These are phyloP conservation scores for Solanum etuberosum DNA, from an alignment of 257 asterid species.

Conservation along the genomic window DNA sequence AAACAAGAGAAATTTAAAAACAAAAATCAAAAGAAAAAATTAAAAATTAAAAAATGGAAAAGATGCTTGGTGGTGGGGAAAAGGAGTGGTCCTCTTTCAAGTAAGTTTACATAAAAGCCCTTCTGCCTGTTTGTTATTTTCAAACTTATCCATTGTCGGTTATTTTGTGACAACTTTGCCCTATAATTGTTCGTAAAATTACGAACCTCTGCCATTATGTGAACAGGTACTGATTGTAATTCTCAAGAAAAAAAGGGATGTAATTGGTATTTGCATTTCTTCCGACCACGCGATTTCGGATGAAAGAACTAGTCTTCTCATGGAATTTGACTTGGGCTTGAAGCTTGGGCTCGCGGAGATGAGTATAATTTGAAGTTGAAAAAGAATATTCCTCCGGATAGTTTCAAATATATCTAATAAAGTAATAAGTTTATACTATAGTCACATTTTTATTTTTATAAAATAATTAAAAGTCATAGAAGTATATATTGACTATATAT, in stretches of 20 bases:
- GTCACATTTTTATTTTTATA: not conserved
- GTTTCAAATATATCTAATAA: too few species aligned
- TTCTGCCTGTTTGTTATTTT: not conserved
- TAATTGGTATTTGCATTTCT: not conserved
- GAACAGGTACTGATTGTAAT: not conserved
- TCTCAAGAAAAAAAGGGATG: not conserved
- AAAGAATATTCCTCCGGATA: not conserved
- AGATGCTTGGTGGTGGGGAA: slow-evolving; percentile 15
- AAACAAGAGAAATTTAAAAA: not conserved
- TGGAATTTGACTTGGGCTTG: not conserved
- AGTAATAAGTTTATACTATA: too few species aligned
- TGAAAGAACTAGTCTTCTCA: not conserved
- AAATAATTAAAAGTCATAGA: too few species aligned
- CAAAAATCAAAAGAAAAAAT: not conserved
- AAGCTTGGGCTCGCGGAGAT: not conserved
- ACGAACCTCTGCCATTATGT: not conserved
- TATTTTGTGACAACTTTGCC: not conserved
- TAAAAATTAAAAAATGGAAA: not conserved
- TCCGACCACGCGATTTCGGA: not conserved
- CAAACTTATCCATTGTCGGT: not conserved
- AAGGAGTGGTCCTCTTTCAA: slow-evolving; percentile 4
- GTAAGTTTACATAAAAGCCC: not conserved
- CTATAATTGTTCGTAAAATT: not conserved
- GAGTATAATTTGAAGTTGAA: not conserved
- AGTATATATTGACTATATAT: too few species aligned